Evolutionary conservation across 139 green algal species (phyloP), one percentile per base, ranked within the genome.

Genomic region (Tetradesmus obliquus): DNA sequence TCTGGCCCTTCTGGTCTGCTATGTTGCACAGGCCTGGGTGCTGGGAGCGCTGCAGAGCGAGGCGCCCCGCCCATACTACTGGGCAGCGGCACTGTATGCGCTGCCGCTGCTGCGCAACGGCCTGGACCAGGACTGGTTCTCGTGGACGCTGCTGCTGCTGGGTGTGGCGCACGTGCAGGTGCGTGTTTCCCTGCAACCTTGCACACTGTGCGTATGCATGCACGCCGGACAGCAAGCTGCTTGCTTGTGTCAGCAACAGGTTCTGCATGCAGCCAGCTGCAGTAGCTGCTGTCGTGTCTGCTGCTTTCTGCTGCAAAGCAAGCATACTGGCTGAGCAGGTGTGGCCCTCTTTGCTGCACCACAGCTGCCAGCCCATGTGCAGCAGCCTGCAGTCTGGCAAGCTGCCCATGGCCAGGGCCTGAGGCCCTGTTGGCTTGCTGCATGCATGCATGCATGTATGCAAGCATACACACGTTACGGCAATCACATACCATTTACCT

Each of bases 91-190:
- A 12, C 86, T 97, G 87, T 98, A 98, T 91, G 86, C 92, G 3
- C 54, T 96, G 79, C 96, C 96, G 1, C 91, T 96, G 87, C 80
- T 97, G 10, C 84, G 88, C n/a, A 94, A 93, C 81, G 96, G 95
- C n/a, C 93, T 97, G 32, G 83, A 93, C 45, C 88, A 96, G 9
- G 95, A 97, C 84, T 88, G 55, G 62, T 96, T 96, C 74, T 93
- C 91, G 20, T 45, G 93, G 8, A 24, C 93, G 1, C 90, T 94
- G 69, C 79, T 97, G 20, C n/a, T 94, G 19, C 32, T 95, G 6
- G 94, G 95, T 22, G 90, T 91, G 2, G 79, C 92, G 17, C 96
- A 97, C 15, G 91, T 97, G 58, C 96, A 98, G 94, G 95, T 96
- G 62, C 1, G 93, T 84, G 32, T 24, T 1, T 45, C 32, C 32